Evolutionary conservation across 1,139 yeast genomes (phyloP).

Genomic region (Debaryomyces sp.): DNA sequence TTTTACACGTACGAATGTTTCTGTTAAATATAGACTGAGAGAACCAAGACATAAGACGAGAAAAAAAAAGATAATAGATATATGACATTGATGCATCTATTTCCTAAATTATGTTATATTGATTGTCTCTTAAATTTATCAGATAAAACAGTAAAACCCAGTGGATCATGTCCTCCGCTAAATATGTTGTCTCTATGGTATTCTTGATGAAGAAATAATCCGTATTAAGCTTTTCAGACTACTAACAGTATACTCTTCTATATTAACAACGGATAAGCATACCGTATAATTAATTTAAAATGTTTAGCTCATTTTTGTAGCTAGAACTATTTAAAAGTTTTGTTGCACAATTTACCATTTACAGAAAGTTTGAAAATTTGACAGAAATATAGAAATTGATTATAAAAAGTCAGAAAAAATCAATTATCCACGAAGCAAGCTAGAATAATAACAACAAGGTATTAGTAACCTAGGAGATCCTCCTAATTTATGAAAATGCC

Average conservation of each 20-base stretch:
- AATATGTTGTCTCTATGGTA: no score
- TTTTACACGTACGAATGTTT: no score
- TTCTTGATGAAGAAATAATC: no score
- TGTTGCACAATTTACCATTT: neutral
- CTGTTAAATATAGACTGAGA: neutral
- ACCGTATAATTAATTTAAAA: no score
- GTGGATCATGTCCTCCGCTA: no score
- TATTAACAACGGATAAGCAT: neutral
- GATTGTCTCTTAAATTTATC: neutral
- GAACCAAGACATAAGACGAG: neutral
- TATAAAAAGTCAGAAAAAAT: neutral
- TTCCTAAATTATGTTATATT: neutral
- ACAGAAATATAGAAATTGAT: neutral
- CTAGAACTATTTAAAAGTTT: neutral
- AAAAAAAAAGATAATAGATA: neutral
- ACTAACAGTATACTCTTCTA: no score
- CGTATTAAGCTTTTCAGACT: no score
- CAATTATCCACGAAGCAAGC: neutral
- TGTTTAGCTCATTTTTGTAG: neutral
- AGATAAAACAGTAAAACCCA: no score
- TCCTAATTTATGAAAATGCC: neutral
- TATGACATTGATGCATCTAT: neutral
- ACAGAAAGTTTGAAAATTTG: neutral
- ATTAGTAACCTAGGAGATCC: neutral
- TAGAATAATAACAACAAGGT: neutral